Percentiles rank a stretch among this genome's conserved stretches.
phyloP scores from a whole-genome alignment of 1,284 basidiomycete species.

The Ceratorhiza oryzae-sativae region DNA sequence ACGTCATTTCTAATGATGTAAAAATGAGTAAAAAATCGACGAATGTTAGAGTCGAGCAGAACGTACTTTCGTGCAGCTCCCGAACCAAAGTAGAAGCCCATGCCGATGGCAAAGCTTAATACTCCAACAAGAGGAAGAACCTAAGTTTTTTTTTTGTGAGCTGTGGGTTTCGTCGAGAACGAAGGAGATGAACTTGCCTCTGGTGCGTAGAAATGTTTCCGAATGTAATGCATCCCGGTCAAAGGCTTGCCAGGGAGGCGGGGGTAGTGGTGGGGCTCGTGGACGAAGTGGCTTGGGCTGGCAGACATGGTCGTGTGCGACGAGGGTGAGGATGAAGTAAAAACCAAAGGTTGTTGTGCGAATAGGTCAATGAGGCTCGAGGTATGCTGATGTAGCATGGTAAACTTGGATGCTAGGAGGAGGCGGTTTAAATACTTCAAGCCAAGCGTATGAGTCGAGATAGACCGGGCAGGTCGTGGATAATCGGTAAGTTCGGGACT shows the following conservation, averaged over 20 bases:
- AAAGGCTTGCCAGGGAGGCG: conserved; percentile 18
- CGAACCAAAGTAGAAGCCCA: conserved; percentile 33
- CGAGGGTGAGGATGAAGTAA: not conserved
- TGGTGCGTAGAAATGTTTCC: conserved; percentile 33
- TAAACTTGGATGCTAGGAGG: not conserved
- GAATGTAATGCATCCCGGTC: conserved; percentile 17
- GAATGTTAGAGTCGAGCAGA: not conserved
- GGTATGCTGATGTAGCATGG: conserved; percentile 29
- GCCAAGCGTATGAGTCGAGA: not conserved
- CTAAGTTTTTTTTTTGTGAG: not conserved
- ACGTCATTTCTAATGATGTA: conserved; percentile 29
- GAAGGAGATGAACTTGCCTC: conserved; percentile 9
- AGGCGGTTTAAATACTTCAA: not conserved
- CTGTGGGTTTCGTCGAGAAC: not conserved
- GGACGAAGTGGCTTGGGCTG: conserved; percentile 2
- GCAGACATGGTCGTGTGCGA: conserved; percentile 28
- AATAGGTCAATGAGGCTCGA: conserved; percentile 20
- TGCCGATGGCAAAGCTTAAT: conserved; percentile 9
- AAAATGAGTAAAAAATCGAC: not conserved
- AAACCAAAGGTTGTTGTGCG: conserved; percentile 1
- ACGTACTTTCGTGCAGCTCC: conserved; percentile 25
- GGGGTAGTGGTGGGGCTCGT: conserved; percentile 29
- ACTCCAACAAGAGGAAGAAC: conserved; percentile 30
- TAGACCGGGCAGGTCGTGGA: conserved; percentile 8
- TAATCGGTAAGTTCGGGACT: not conserved